phyloP scores from a whole-genome alignment of 1,284 basidiomycete species.

The Rhizoctonia solani region DNA sequence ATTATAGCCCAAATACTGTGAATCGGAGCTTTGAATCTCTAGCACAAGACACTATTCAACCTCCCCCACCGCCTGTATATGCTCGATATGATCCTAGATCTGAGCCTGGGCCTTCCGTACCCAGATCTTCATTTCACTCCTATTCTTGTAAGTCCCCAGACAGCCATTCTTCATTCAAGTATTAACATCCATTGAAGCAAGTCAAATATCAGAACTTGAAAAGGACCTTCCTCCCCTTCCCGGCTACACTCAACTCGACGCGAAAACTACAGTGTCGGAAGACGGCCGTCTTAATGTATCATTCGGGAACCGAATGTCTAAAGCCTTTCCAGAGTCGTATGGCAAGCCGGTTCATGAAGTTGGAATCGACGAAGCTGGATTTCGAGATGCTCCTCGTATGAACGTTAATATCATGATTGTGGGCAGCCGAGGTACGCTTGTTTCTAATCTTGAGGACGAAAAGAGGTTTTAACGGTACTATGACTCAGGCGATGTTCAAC shows the following conservation, averaged over 20 bases:
- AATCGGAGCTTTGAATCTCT: background rate
- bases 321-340: background rate
- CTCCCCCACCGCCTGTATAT: background rate
- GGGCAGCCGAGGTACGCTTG: constrained; percentile 62
- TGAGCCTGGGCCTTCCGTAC: background rate
- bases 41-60: background rate
- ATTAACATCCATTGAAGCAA: no score
- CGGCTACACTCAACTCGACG: background rate
- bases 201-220: no score
- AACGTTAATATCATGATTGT: constrained; percentile 69
- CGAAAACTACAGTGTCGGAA: background rate
- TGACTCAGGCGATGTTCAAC: constrained; percentile 61
- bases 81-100: background rate
- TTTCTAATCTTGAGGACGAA: constrained; percentile 36
- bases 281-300: background rate
- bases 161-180: background rate
- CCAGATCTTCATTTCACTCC: background rate
- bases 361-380: no score
- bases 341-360: no score
- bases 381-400: constrained; percentile 53
- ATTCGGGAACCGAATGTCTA: background rate
- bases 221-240: background rate
- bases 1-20: background rate
- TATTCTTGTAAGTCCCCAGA: background rate
- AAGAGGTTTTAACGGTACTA: background rate